phyloP scores from a whole-genome alignment of 1,284 basidiomycete species.

The Vanrija sp. region DNA sequence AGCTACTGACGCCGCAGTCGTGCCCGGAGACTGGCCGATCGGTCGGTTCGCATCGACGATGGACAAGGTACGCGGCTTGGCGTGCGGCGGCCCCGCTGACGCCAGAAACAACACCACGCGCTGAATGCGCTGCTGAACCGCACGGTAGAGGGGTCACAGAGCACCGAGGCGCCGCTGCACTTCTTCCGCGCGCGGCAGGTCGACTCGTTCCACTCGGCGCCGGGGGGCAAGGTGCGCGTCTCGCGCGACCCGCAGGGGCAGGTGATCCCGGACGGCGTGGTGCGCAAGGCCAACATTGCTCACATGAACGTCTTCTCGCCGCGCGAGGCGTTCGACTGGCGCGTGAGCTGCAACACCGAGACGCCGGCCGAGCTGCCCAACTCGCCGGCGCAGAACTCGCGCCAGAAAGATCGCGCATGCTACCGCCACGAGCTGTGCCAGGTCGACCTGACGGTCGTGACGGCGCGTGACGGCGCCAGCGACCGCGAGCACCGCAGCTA shows the following conservation, averaged over 20 bases:
- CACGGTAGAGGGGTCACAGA: constrained; percentile 52
- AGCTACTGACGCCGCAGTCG: constrained; percentile 54
- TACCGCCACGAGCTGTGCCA: constrained; percentile 89
- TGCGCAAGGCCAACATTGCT: constrained; percentile 77
- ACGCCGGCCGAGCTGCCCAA: constrained; percentile 46
- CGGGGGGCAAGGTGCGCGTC: constrained; percentile 66
- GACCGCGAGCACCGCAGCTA: constrained; percentile 42
- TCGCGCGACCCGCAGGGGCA: constrained; percentile 70
- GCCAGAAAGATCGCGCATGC: constrained; percentile 85
- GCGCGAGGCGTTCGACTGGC: constrained; percentile 78
- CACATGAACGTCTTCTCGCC: constrained; percentile 86
- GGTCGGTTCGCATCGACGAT: constrained; percentile 86
- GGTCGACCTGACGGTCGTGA: constrained; percentile 92
- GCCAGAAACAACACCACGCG: constrained; percentile 73
- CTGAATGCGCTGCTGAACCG: constrained; percentile 82
- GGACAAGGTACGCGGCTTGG: constrained; percentile 60
- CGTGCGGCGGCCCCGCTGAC: constrained; percentile 6
- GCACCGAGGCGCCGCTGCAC: constrained; percentile 57
- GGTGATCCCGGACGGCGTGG: constrained; percentile 58
- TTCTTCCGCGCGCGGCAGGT: constrained; percentile 75
- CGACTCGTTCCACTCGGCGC: constrained; percentile 69
- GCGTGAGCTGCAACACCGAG: constrained; percentile 86
- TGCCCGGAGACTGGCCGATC: constrained; percentile 47
- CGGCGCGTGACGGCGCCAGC: constrained; percentile 23
- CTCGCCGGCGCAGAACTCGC: constrained; percentile 54